Conservation (phyloP, 2,329 filamentous ascomycete genomes). For the Fusarium sp. region DNA sequence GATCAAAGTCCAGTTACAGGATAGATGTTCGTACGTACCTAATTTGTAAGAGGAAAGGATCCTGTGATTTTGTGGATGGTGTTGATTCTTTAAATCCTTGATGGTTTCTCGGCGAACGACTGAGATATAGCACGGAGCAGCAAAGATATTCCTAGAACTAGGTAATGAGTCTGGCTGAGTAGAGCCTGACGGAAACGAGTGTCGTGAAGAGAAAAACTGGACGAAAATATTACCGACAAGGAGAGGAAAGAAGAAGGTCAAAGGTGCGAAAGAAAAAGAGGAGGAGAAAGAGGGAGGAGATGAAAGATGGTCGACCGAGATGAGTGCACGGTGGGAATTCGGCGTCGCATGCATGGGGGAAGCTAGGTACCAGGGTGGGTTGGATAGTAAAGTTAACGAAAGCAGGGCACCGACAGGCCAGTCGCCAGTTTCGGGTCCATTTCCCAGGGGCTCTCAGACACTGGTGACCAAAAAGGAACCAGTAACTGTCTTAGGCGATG, state of each 20-base stretch:
- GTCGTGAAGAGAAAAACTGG: conserved; percentile 55
- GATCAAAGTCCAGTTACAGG: conserved; percentile 7
- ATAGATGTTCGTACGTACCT: conserved; percentile 43
- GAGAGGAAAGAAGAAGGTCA: conserved; percentile 45
- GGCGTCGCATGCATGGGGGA: conserved; percentile 33
- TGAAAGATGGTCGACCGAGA: conserved; percentile 46
- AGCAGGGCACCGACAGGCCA: conserved; percentile 41
- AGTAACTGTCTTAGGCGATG: conserved; percentile 28
- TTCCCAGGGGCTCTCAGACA: conserved; percentile 42
- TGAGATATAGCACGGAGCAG: conserved; percentile 31
- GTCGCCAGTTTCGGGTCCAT: conserved; percentile 31
- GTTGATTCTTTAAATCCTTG: conserved; percentile 33
- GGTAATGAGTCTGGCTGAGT: conserved; percentile 41
- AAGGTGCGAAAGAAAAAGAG: conserved; percentile 45
- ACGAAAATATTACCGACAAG: conserved; percentile 49
- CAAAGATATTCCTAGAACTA: conserved; percentile 45
- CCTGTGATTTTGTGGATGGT: conserved; percentile 36
- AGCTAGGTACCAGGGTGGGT: conserved; percentile 19
- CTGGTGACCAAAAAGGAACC: conserved; percentile 28
- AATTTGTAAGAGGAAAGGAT: conserved; percentile 37
- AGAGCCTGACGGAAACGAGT: conserved; percentile 55
- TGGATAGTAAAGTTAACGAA: conserved; percentile 31
- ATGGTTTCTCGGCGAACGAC: conserved; percentile 45
- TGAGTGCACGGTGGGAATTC: conserved; percentile 48
- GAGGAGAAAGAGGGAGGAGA: conserved; percentile 46